Conservation (phyloP, 371 early-diverging fungal genomes). For the Mortierella sp. region DNA sequence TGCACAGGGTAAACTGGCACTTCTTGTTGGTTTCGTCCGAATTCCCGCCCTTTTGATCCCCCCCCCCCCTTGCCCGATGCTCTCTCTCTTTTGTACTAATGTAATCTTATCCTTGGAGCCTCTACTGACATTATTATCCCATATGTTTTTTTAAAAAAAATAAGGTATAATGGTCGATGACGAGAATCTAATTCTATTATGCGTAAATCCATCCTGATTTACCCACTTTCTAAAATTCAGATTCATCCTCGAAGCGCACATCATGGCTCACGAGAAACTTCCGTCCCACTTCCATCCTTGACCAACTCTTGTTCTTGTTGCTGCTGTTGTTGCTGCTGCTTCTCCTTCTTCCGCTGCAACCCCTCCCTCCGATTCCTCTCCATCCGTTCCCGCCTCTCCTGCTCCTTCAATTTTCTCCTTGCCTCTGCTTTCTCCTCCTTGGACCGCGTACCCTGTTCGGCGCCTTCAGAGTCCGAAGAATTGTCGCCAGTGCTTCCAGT, state of each 20-base stretch:
- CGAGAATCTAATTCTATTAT: too few relatives aligned
- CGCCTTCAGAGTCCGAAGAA: neutral
- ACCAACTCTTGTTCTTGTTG: neutral
- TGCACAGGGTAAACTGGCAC: too few relatives aligned
- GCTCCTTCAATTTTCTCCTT: conserved; percentile 14
- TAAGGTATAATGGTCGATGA: too few relatives aligned
- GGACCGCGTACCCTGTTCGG: neutral
- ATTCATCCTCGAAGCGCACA: neutral
- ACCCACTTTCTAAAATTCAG: neutral
- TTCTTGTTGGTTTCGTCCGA: too few relatives aligned
- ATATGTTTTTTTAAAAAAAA: too few relatives aligned
- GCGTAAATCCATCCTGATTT: too few relatives aligned
- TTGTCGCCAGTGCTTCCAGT: neutral
- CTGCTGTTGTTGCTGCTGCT: conserved; percentile 1
- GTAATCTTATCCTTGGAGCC: too few relatives aligned
- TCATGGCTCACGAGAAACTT: neutral
- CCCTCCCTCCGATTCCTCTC: conserved; percentile 24
- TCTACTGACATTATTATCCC: too few relatives aligned
- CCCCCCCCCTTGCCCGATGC: too few relatives aligned
- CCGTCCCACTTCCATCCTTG: neutral
- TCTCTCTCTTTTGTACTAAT: too few relatives aligned
- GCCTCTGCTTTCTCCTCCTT: conserved; percentile 21
- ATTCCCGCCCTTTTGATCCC: too few relatives aligned
- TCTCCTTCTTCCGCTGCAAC: conserved; percentile 26
- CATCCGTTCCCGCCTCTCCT: conserved; percentile 13